Percentiles rank a stretch among this genome's conserved stretches.
These are phyloP conservation scores for Pseudogymnoascus sp. DNA, from an alignment of 2,329 filamentous ascomycete genomes.

Conservation along the genomic window DNA sequence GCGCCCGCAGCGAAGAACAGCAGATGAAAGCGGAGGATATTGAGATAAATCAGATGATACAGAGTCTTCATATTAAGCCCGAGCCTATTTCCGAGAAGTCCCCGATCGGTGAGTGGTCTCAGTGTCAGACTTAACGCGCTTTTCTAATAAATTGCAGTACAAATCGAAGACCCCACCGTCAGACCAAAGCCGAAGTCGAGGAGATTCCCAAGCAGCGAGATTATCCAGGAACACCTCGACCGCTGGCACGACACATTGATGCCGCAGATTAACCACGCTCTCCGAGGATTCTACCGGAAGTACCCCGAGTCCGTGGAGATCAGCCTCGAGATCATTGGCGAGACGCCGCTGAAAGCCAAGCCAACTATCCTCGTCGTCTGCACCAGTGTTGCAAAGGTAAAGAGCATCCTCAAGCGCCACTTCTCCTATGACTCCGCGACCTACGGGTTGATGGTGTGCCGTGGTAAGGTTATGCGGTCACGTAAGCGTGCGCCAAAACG, in stretches of 20 bases:
- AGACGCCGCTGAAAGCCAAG: conserved; percentile 56
- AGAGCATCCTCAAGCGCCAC: conserved; percentile 62
- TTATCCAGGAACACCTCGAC: conserved; percentile 56
- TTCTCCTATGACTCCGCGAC: conserved; percentile 60
- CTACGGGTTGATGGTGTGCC: conserved; percentile 65
- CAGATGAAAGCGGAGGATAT: neutral
- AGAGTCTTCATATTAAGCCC: neutral
- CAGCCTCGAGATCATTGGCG: conserved; percentile 67
- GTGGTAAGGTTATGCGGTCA: conserved; percentile 60
- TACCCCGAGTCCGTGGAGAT: conserved; percentile 73
- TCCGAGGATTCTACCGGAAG: conserved; percentile 65
- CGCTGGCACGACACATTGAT: conserved; percentile 67
- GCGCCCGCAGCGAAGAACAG: neutral
- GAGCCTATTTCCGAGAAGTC: neutral
- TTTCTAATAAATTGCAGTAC: neutral
- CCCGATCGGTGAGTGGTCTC: neutral
- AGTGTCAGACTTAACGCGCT: neutral
- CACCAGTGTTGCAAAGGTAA: conserved; percentile 66
- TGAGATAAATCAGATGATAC: neutral
- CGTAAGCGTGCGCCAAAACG: conserved; percentile 37
- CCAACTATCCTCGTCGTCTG: conserved; percentile 75
- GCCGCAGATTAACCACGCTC: conserved; percentile 64
- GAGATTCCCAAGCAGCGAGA: conserved; percentile 52
- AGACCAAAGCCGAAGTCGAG: conserved; percentile 38
- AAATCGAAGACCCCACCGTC: conserved; percentile 18